A percentile compares a stretch with the other conserved stretches of the same genome.
Conservation (phyloP, 2,329 filamentous ascomycete genomes). For the Aphanoascus verrucosus region DNA sequence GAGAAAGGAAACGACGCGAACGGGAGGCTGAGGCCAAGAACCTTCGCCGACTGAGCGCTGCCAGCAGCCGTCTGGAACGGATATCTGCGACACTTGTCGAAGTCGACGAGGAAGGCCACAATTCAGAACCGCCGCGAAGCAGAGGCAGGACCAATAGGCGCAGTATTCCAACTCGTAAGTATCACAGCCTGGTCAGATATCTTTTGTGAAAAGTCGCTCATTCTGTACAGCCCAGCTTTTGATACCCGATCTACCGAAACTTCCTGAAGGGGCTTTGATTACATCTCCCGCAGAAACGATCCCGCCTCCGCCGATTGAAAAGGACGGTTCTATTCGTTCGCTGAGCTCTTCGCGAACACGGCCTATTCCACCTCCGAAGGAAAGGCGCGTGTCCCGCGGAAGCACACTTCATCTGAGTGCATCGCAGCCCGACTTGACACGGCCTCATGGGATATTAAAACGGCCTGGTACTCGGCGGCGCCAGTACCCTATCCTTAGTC, state of each 20-base stretch:
- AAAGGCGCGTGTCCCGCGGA: conserved; percentile 64
- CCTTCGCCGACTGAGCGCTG: conserved; percentile 71
- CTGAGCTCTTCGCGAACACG: conserved; percentile 67
- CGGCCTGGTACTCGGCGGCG: conserved; percentile 46
- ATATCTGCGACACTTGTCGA: conserved; percentile 67
- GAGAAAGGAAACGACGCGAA: conserved; percentile 75
- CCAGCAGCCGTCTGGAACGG: conserved; percentile 74
- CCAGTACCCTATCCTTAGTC: conserved; percentile 54
- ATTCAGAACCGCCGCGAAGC: conserved; percentile 50
- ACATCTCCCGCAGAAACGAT: conserved; percentile 25
- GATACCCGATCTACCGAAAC: conserved; percentile 62
- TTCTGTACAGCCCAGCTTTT: conserved; percentile 44
- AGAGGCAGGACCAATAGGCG: conserved; percentile 70
- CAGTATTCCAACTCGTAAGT: conserved; percentile 45
- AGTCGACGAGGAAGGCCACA: conserved; percentile 63
- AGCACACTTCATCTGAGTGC: conserved; percentile 82
- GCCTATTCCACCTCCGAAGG: conserved; percentile 76
- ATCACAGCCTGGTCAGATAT: conserved; percentile 43
- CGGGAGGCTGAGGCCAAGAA: conserved; percentile 71
- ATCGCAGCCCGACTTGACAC: conserved; percentile 52
- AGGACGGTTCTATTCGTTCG: conserved; percentile 60
- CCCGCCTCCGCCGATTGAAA: conserved; percentile 61
- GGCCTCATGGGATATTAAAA: conserved; percentile 46
- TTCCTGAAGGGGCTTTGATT: conserved; percentile 52
- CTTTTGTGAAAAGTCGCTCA: neutral